Evolutionary conservation across 2,329 filamentous ascomycete genomes (phyloP).

Genomic region (Colletotrichum tamarilloi): DNA sequence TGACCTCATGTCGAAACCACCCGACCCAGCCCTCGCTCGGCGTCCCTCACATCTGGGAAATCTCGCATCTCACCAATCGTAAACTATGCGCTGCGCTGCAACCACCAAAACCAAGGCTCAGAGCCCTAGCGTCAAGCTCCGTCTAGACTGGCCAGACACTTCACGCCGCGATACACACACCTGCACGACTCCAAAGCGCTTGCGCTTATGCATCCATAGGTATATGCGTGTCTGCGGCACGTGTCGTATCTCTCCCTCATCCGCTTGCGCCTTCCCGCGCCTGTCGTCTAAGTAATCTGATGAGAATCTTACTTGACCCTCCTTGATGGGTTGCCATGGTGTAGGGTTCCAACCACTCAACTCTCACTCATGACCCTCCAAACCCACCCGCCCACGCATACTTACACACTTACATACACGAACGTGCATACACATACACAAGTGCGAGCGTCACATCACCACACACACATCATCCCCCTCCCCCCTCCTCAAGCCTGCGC

Average conservation of each 20-base stretch:
- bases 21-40: too few relatives aligned
- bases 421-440: neutral
- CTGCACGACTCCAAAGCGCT: slow-evolving; percentile 1
- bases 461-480: neutral
- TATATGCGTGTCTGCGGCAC: neutral
- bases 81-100: neutral
- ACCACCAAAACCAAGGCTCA: neutral
- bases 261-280: slow-evolving; percentile 22
- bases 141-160: neutral
- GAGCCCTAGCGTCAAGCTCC: slow-evolving; percentile 21
- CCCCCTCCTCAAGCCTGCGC: neutral
- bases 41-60: neutral
- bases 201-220: neutral
- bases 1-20: neutral
- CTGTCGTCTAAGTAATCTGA: slow-evolving; percentile 10
- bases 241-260: neutral
- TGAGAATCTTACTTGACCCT: slow-evolving; percentile 14
- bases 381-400: neutral
- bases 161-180: neutral
- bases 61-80: neutral
- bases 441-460: neutral
- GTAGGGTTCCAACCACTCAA: neutral
- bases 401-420: neutral
- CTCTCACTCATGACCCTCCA: neutral
- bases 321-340: neutral